Base-by-base conservation (phyloP, 2,329 filamentous ascomycete genomes). In the Alternaria alternata region DNA sequence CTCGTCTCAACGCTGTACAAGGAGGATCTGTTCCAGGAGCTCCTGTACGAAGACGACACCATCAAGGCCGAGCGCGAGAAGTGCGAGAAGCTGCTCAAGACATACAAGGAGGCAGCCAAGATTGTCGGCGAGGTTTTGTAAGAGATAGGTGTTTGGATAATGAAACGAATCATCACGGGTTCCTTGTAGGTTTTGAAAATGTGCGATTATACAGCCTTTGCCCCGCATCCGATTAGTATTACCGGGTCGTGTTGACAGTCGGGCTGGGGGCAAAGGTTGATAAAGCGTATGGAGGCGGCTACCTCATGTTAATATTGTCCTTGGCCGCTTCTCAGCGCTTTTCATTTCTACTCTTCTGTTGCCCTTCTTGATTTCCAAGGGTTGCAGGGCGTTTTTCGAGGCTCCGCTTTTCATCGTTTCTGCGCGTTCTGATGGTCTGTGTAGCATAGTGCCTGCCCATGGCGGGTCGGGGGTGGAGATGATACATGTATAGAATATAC, bases 51-150 rank as follows among this genome's bases (percentile, higher is more conserved):
- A 80, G 95, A 99, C 75, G 95, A 99, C 75, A 92, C 89, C 22
- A 94, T 99, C 77, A 97, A 98, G 86, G 94, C 93, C 75, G 94
- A 98, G 82, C 89, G 94, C 64, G 94, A 98, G 83, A 99, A 99
- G 86, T 99, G 95, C 81, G 95, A 99, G 85, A 95, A 93, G 79
- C 85, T 99, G 67, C 87, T 98, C 64, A 89, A 91, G 77, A 99
- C 95, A 20, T 99, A 99, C 83, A 93, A 93, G 75, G 95, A 99
- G 83, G 95, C 95, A 20, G 93, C 94, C 64, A 97, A 96, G 86
- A 99, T 99, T 78, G 94, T 99, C 65, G 93, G 95, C 62, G 95
- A 99, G 81, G 95, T 99, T 52, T 68, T 78, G 69, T 78, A 75
- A 69, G 56, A 63, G 42, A 39, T 54, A 41, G 28, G 32, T 51